Evolutionary conservation across 2,329 filamentous ascomycete species (phyloP), one percentile per base, ranked within the genome.

Genomic region (Lanzia echinophila): DNA sequence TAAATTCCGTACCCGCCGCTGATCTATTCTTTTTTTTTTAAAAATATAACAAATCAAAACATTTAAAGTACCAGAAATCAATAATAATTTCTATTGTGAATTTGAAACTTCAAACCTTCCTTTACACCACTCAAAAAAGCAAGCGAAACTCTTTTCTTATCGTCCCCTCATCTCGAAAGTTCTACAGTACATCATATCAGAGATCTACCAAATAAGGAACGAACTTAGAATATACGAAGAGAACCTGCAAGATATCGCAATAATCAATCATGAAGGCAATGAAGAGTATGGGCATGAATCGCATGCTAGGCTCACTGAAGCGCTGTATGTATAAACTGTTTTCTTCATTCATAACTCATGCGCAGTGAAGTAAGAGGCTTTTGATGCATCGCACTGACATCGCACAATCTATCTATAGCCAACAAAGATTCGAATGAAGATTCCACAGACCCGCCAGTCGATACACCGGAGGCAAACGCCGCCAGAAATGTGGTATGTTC

Each of bases 401-500:
- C 53, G 38, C 22, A 44, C 38, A 50, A 41, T 51, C 28, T 20
- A 31, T 17, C 28, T 19, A 43, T 17, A 55, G 53, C 54, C 38
- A 41, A 20, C 52, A 57, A 56, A 50, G 58, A 57, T 24, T 45
- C 51, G 6, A 54, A 58, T 39, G 57, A 61, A 52, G 53, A 39
- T 45, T 53, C 57, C 8, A 45, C 55, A 51, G 59, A 64, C 13
- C 53, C 68, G 1, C 59, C 65, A 24, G 73, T 73, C 56, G 82
- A 85, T 63, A 80, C 80, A 13, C 87, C 86, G 52, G 86, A 89
- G 71, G 80, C 76, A 56, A 84, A 80, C 64, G 86, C 82, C 43
- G 71, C 76, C 49, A 78, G 81, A 62, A 84, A 76, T 66, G 83
- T 89, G 70, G 84, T 88, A 79, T 68, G 80, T 72, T 34, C 15